These are phyloP conservation scores for Nyssa sinensis DNA, from an alignment of 148 eudicot genomes.

Conservation along the genomic window DNA sequence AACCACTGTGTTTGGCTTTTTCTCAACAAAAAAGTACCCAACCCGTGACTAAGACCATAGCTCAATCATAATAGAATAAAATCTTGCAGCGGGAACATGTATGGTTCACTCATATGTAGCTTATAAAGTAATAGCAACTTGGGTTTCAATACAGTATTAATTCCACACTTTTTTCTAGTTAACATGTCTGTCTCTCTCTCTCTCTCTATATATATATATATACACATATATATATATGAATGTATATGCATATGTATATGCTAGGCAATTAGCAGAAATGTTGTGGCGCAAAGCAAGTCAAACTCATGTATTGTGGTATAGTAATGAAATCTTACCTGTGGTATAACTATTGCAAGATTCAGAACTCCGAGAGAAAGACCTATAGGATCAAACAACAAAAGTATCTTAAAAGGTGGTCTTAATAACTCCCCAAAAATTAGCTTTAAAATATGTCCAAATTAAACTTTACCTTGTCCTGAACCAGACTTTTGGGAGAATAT, in stretches of 20 bases:
- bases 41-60: neutral
- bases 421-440: neutral
- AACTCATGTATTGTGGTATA: neutral
- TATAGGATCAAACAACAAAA: constrained; percentile 21
- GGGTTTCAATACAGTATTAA: too few relatives aligned
- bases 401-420: neutral
- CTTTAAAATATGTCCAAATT: neutral
- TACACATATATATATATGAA: too few relatives aligned
- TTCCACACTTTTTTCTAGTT: too few relatives aligned
- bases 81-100: neutral
- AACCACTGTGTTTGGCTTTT: neutral
- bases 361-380: constrained; percentile 78
- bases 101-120: too few relatives aligned
- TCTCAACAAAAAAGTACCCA: neutral
- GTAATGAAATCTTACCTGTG: constrained; percentile 50
- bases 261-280: neutral
- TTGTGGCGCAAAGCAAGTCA: too few relatives aligned
- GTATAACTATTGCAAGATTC: constrained; percentile 78
- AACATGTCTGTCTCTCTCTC: too few relatives aligned
- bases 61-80: neutral
- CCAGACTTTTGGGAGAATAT: constrained; percentile 65
- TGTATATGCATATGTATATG: too few relatives aligned
- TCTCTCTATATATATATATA: too few relatives aligned
- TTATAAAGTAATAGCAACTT: too few relatives aligned
- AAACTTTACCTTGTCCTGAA: constrained; percentile 69